phyloP scores from a whole-genome alignment of 2,329 filamentous ascomycete species.

The Fusarium verticillioides region DNA sequence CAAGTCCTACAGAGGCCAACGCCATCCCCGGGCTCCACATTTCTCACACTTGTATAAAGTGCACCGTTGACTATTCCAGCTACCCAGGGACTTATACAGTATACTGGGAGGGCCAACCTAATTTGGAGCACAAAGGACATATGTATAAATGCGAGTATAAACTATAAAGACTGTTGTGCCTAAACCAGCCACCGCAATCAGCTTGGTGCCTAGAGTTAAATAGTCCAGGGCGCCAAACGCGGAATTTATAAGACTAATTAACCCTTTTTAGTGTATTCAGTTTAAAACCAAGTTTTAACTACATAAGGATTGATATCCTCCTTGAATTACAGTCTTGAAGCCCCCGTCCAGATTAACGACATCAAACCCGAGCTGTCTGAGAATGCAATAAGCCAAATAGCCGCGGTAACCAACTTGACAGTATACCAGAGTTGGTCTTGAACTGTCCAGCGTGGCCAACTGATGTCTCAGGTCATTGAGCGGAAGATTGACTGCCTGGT shows the following conservation, averaged over 20 bases:
- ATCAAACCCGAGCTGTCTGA: neutral
- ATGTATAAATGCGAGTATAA: neutral
- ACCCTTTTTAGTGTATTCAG: rapidly evolving
- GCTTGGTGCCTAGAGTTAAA: neutral
- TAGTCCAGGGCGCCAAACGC: neutral
- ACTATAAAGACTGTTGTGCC: no score
- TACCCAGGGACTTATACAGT: neutral
- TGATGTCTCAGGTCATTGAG: neutral
- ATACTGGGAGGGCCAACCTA: neutral
- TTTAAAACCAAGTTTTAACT: neutral
- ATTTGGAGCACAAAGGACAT: neutral
- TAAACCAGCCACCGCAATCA: neutral
- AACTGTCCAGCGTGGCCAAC: neutral
- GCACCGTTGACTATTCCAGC: neutral
- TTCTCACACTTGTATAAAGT: neutral
- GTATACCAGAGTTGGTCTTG: neutral
- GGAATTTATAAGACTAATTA: neutral
- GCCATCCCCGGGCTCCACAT: no score
- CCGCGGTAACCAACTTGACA: neutral
- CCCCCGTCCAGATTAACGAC: neutral
- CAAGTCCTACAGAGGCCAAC: neutral
- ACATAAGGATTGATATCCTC: neutral
- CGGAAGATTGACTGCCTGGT: neutral
- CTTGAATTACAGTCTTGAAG: neutral
- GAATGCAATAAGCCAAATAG: neutral